Evolutionary conservation across 768 basidiomycete species (phyloP), one percentile per base, ranked within the genome.

Genomic region (Pisolithus albus): DNA sequence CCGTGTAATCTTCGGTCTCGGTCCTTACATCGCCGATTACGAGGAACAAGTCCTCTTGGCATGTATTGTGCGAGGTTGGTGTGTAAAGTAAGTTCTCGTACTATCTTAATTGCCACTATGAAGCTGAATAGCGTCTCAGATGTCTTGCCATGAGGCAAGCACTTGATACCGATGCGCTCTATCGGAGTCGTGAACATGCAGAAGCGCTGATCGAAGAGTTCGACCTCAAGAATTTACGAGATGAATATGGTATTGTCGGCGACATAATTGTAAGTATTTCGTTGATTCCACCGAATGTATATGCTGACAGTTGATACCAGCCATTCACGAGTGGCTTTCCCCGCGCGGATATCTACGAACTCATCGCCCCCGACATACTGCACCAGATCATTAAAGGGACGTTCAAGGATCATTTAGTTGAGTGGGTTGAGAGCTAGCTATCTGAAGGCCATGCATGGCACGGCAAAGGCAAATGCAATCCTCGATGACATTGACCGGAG

Each of bases 321-420:
- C 67, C 67, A 7, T 72, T 71, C 37, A 72, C 64, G 0, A 52
- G 51, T 19, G 46, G 60, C 15, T 71, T 70, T 37, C 68, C 68
- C 0, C 57, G 47, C 19, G 67, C 70, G 0, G 60, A 56, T 24
- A 52, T 56, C 9, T 44, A 56, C 16, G 16, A 52, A 32, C 32
- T 52, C 16, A 43, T 54, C 13, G 13, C 49, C 15, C 53, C 53
- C 21, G 16, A 54, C 39, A 43, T 51, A 21, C 37, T 51, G 2
- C 72, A 75, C 52, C 71, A 74, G 54, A 23, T 75, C 5, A 72
- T 74, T 57, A 74, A 74, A 52, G 71, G 72, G 8, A 64, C 59
- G 1, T 75, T 74, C 58, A 74, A 73, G 49, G 72, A 73, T 46
- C 72, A 74, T 50, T 54, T 74, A 7, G 71, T 74, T 0, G 47